These are phyloP conservation scores for Pichia sp. DNA, from an alignment of 1,139 yeast species.

Conservation along the genomic window DNA sequence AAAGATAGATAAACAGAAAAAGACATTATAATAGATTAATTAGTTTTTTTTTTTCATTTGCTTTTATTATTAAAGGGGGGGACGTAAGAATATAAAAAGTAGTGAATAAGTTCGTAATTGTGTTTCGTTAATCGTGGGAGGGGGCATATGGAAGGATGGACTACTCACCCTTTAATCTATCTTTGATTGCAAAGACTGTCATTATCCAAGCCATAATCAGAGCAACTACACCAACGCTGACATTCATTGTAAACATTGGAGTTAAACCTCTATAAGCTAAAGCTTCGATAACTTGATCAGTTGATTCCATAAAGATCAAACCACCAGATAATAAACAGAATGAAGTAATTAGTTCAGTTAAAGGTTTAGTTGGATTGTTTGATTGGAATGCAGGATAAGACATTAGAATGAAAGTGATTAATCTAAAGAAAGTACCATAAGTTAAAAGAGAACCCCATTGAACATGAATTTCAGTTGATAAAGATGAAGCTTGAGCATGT, in stretches of 20 bases:
- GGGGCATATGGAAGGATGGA: neutral
- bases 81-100: too few species aligned
- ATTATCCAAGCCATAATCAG: conserved; percentile 90
- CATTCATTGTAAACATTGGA: conserved; percentile 83
- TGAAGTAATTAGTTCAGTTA: conserved; percentile 73
- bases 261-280: conserved; percentile 82
- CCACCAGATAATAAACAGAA: conserved; percentile 87
- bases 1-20: too few species aligned
- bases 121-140: too few species aligned
- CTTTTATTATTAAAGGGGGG: too few species aligned
- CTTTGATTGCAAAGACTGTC: conserved; percentile 58
- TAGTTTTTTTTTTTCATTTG: too few species aligned
- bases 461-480: conserved; percentile 71
- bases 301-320: conserved; percentile 81
- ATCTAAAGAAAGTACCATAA: conserved; percentile 69
- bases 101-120: too few species aligned
- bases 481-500: conserved; percentile 75
- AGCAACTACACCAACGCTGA: conserved; percentile 71
- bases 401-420: conserved; percentile 57
- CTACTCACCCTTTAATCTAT: conserved; percentile 32
- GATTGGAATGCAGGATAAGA: conserved; percentile 41
- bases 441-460: conserved; percentile 90
- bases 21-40: too few species aligned
- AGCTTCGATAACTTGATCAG: conserved; percentile 75
- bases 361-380: conserved; percentile 54